Conservation (phyloP, 2,329 filamentous ascomycete genomes). For the Ceratocystis ficicola region DNA sequence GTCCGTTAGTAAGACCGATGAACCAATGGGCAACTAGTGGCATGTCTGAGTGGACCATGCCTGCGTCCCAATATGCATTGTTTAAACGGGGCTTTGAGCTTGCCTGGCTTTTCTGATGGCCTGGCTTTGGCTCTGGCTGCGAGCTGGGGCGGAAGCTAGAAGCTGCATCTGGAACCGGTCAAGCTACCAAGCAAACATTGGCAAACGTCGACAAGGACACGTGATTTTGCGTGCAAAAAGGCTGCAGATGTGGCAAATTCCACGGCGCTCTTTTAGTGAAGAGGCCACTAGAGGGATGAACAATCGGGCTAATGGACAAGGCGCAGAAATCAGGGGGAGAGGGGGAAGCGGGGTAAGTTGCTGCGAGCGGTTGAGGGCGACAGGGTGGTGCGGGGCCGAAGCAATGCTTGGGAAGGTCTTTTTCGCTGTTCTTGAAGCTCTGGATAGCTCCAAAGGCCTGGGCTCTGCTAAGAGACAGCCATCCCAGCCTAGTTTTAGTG, state of each 20-base stretch:
- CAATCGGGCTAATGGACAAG: background rate
- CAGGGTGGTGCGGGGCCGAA: conserved; percentile 6
- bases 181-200: background rate
- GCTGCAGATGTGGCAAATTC: background rate
- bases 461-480: background rate
- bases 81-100: conserved; percentile 5
- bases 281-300: background rate
- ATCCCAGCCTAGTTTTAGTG: background rate
- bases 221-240: background rate
- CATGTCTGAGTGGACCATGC: conserved; percentile 23
- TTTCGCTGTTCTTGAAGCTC: background rate
- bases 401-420: background rate
- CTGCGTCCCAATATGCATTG: conserved; percentile 15
- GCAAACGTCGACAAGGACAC: background rate
- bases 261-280: background rate
- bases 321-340: conserved; percentile 13
- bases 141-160: background rate
- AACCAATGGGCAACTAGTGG: conserved; percentile 25
- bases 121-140: background rate
- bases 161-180: background rate
- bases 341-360: conserved; percentile 15
- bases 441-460: background rate
- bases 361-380: conserved; percentile 15
- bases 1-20: conserved; percentile 29
- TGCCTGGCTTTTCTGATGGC: background rate